Base-by-base conservation (phyloP, 1,284 basidiomycete genomes). In the Somion occarium region DNA sequence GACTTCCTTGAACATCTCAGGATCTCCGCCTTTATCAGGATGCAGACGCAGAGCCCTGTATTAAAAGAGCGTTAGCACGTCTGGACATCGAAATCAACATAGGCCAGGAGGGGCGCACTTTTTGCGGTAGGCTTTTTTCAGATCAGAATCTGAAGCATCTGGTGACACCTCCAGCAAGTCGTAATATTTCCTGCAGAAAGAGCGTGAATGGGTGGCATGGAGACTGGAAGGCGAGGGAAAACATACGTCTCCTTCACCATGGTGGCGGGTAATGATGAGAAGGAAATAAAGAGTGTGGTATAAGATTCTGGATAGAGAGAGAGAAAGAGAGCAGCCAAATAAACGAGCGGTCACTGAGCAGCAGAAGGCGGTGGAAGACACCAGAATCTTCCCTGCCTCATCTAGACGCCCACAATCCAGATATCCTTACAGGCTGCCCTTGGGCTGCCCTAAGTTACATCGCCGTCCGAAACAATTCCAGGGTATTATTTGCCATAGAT, bases 21-120 rank as follows among this genome's bases (percentile, higher is more conserved):
- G 93, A 67, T 98, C 94, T 56, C 94, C 94, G 54, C 94, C 93
- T 75, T 98, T 98, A 80, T 98, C 96, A 38, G 95, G 96, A 70
- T 98, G 96, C 57, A 91, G 71, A 58, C 85, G 82, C 53, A 97
- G 72, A n/a, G 93, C 92, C 68, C 92, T 94, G 42, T 3, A 22
- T n/a, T 22, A 22, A 41, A 43, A 23, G 38, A 19, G 5, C 30
- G 22, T 19, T 22, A 58, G 11, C 54, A 52, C 53, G 49, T 24
- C 60, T 50, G 26, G 39, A 43, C 15, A 46, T 12, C 43, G 46
- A 39, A 42, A 37, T 18, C 41, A 46, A 38, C 22, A 45, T 46
- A 19, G 43, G 46, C 69, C 47, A n/a, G n/a, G n/a, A n/a, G n/a
- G n/a, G n/a, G n/a, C n/a, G n/a, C 61, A 93, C 92, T 92, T 93